Evolutionary conservation across 768 basidiomycete species (phyloP).

Genomic region (Trametes coccinea): DNA sequence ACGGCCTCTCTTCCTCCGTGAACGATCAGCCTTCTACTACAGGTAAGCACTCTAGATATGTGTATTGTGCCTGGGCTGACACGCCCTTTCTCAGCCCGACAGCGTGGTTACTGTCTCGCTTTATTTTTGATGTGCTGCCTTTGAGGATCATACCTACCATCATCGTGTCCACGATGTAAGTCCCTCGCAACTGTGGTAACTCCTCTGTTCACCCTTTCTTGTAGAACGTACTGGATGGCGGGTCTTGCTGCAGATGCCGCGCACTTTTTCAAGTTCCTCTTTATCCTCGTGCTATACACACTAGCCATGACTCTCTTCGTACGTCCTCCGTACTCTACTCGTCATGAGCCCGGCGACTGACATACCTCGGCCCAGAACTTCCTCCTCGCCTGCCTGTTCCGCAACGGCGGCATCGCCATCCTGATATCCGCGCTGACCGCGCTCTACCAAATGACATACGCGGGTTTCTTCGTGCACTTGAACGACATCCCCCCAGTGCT

Average conservation of each 20-base stretch:
- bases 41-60: slow-evolving; percentile 46
- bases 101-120: slow-evolving; percentile 86
- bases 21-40: slow-evolving; percentile 84
- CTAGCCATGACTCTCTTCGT: slow-evolving; percentile 87
- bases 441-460: slow-evolving; percentile 83
- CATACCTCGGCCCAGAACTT: slow-evolving; percentile 65
- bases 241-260: slow-evolving; percentile 77
- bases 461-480: slow-evolving; percentile 93
- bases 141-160: slow-evolving; percentile 88
- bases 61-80: background rate
- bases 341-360: background rate
- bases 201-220: slow-evolving; percentile 1
- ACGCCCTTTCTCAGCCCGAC: slow-evolving; percentile 56
- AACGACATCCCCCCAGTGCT: slow-evolving; percentile 83
- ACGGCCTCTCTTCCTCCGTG: slow-evolving; percentile 85
- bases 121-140: slow-evolving; percentile 88
- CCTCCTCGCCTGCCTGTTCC: slow-evolving; percentile 79
- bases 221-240: slow-evolving; percentile 93
- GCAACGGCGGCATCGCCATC: slow-evolving; percentile 88
- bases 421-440: slow-evolving; percentile 77
- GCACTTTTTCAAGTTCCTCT: slow-evolving; percentile 92
- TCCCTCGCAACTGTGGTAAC: slow-evolving; percentile 1
- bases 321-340: slow-evolving; percentile 32
- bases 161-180: slow-evolving; percentile 80
- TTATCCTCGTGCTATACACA: slow-evolving; percentile 84